Conservation (phyloP, 495 filamentous ascomycete genomes). For the Aspergillus taichungensis region DNA sequence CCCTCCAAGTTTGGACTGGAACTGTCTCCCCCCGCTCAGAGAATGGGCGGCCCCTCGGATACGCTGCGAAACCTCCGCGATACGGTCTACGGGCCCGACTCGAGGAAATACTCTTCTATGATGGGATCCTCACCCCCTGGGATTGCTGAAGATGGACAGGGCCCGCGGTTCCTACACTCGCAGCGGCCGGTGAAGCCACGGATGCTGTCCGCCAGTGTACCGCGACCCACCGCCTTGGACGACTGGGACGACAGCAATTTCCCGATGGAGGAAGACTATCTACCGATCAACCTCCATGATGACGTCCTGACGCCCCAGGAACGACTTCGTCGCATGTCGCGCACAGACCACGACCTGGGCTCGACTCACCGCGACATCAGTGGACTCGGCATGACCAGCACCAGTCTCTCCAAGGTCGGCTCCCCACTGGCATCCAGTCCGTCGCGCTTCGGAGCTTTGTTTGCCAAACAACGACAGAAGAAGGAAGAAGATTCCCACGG, state of each 20-base stretch:
- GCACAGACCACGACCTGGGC: constrained; percentile 55
- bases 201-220: constrained; percentile 72
- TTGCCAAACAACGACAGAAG: constrained; percentile 61
- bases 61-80: constrained; percentile 73
- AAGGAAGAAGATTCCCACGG: constrained; percentile 61
- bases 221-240: constrained; percentile 52
- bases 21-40: constrained; percentile 58
- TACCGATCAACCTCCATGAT: constrained; percentile 80
- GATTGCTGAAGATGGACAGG: constrained; percentile 42
- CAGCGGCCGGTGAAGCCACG: constrained; percentile 58
- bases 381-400: constrained; percentile 51
- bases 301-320: constrained; percentile 91
- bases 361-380: constrained; percentile 52
- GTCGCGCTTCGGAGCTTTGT: constrained; percentile 78
- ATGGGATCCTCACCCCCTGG: constrained; percentile 59
- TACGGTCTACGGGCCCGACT: constrained; percentile 71
- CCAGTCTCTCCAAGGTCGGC: constrained; percentile 63
- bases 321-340: constrained; percentile 73
- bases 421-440: constrained; percentile 74
- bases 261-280: constrained; percentile 85
- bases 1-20: constrained; percentile 89
- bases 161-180: constrained; percentile 76
- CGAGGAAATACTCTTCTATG: constrained; percentile 40
- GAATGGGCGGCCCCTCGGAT: constrained; percentile 52
- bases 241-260: constrained; percentile 80